These are phyloP conservation scores for Penicillium sp. DNA, from an alignment of 2,329 filamentous ascomycete species.

Conservation along the genomic window DNA sequence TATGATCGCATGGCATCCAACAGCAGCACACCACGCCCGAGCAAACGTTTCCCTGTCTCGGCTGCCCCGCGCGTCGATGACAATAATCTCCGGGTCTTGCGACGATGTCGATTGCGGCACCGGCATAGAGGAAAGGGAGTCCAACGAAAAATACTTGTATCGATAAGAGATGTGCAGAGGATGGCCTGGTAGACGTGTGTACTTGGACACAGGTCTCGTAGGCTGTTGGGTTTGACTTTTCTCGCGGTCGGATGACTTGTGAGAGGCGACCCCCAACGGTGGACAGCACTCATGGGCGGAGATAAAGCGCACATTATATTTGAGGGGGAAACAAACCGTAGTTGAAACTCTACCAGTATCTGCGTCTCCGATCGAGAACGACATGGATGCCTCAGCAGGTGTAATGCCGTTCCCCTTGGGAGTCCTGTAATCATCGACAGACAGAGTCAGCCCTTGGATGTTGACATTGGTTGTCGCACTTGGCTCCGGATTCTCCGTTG, in stretches of 20 bases:
- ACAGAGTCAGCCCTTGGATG: constrained; percentile 27
- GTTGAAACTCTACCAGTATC: constrained; percentile 11
- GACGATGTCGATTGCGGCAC: constrained; percentile 12
- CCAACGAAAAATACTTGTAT: constrained; percentile 33
- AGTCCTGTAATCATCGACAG: constrained; percentile 16
- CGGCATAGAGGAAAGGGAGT: constrained; percentile 18
- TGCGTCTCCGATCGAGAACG: constrained; percentile 23
- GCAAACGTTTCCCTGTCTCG: constrained; percentile 40
- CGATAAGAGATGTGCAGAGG: constrained; percentile 37
- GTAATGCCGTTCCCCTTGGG: constrained; percentile 14
- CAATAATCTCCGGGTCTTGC: constrained; percentile 24
- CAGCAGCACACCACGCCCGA: constrained; percentile 45
- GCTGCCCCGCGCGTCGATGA: constrained; percentile 38
- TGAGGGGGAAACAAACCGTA: constrained; percentile 40
- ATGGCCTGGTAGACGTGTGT: constrained; percentile 37
- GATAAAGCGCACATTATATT: constrained; percentile 54
- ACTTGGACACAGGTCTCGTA: constrained; percentile 9
- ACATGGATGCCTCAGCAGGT: constrained; percentile 26
- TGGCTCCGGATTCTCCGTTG: constrained; percentile 29
- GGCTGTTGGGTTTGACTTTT: neutral
- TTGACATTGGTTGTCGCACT: constrained; percentile 14
- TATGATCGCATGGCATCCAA: constrained; percentile 42
- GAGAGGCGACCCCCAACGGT: constrained; percentile 36
- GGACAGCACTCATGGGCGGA: constrained; percentile 54
- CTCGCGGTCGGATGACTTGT: neutral